Conservation (phyloP, 2,329 filamentous ascomycete species). For the Monilinia fructigena region DNA sequence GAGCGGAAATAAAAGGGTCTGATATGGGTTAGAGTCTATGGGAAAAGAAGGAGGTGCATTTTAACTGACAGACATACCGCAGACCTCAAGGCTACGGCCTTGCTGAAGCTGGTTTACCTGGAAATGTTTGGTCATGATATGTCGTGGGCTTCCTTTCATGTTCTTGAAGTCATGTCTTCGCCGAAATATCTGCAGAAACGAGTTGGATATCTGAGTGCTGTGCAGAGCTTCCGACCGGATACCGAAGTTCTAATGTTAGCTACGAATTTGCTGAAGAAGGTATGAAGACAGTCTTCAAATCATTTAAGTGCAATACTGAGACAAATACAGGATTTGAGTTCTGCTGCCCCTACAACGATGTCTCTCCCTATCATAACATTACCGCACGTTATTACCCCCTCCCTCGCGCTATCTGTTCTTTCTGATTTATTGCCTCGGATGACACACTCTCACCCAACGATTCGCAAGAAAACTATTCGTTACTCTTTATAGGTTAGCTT, state of each 20-base stretch:
- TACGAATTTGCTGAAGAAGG: conserved; percentile 95
- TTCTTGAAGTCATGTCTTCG: conserved; percentile 98
- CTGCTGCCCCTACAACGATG: conserved; percentile 71
- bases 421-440: conserved; percentile 83
- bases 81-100: conserved; percentile 94
- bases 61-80: conserved; percentile 26
- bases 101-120: conserved; percentile 93
- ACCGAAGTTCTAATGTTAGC: conserved; percentile 98
- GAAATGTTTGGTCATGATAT: conserved; percentile 99
- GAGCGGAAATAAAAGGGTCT: conserved; percentile 83
- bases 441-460: conserved; percentile 77
- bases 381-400: conserved; percentile 92
- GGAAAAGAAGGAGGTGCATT: not conserved
- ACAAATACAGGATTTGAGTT: conserved; percentile 63
- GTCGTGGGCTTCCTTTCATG: conserved; percentile 98
- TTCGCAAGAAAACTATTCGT: conserved; percentile 97
- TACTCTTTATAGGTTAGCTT: conserved; percentile 84
- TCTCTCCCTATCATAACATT: conserved; percentile 83
- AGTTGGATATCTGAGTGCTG: conserved; percentile 89
- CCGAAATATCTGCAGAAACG: conserved; percentile 93
- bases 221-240: conserved; percentile 92
- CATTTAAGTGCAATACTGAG: conserved; percentile 20
- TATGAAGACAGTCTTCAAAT: conserved; percentile 36
- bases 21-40: conserved; percentile 72
- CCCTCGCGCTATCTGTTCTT: conserved; percentile 84